Percentiles rank a stretch among this genome's conserved stretches.
These are phyloP conservation scores for Penicillium chermesinum DNA, from an alignment of 495 filamentous ascomycete genomes.

Conservation along the genomic window DNA sequence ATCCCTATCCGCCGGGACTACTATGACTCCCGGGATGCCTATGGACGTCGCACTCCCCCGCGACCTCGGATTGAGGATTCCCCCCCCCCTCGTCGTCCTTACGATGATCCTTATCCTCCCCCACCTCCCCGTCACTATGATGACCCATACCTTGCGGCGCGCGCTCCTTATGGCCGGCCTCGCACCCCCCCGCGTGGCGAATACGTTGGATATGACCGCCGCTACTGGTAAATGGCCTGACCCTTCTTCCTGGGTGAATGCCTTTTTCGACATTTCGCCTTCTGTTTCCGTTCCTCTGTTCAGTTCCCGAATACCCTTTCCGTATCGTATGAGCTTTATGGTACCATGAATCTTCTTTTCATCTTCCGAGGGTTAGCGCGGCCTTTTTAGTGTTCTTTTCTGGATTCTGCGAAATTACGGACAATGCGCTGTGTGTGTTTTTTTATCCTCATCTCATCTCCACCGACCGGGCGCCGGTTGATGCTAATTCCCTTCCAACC, in stretches of 20 bases:
- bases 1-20: conserved; percentile 75
- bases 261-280: conserved; percentile 9
- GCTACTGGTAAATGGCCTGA: conserved; percentile 38
- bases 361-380: conserved; percentile 17
- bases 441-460: not conserved
- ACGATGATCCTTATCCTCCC: conserved; percentile 49
- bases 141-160: conserved; percentile 41
- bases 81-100: conserved; percentile 50
- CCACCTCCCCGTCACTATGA: conserved; percentile 44
- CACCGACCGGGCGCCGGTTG: not conserved
- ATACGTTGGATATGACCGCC: conserved; percentile 41
- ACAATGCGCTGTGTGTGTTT: not conserved
- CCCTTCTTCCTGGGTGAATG: not conserved
- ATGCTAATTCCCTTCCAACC: not conserved
- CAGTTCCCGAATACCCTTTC: conserved; percentile 21
- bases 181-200: conserved; percentile 40
- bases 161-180: conserved; percentile 39
- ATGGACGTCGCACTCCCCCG: conserved; percentile 62
- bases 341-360: conserved; percentile 15
- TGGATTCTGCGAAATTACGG: conserved; percentile 4
- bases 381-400: conserved; percentile 7
- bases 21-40: conserved; percentile 65
- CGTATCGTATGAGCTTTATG: conserved; percentile 24
- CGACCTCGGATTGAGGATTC: conserved; percentile 73
- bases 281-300: conserved; percentile 9